Evolutionary conservation across 306 rosid genomes (phyloP), one percentile per base, ranked within the genome.

Genomic region (Prunus mira): DNA sequence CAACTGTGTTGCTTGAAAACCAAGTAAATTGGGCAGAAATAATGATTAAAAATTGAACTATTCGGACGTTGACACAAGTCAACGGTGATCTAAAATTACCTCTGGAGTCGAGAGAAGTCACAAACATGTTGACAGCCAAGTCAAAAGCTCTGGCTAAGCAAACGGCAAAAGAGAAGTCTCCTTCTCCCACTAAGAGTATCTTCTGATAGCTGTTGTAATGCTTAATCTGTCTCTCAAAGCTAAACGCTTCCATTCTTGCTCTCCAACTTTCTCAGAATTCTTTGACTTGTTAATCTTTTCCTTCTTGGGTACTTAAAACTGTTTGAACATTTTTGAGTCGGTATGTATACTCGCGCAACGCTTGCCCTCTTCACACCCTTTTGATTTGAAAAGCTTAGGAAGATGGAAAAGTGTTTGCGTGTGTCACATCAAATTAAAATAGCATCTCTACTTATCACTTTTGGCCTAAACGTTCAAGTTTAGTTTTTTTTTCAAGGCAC

Each of bases 121-220:
- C 72, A 41, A 76, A 27, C 67, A 76, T 67, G 22, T 54, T 76
- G 28, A 1, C 6, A 14, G 75, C 60, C 15, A 17, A 57, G 69
- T 52, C 63, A 38, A 77, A 77, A 25, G 69, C 57, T 67, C 67
- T 56, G 55, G 75, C 69, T 12, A 69, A 77, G 34, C 58, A 56
- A 18, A 61, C 34, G 32, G 80, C 32, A 69, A 77, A 77, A 49
- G 75, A 69, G 60, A 77, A 77, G 66, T 77, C 75, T 14, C 75
- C 80, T 32, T 77, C 80, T 56, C 75, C 75, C 25, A 69, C 62
- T 3, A 76, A 20, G 0, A 76, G 80, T 67, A 77, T 77, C 19
- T 0, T 22, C 47, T 69, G 75, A 1, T 19, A 6, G 30, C 17
- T 43, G 61, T 60, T 67, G 47, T 58, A 69, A 38, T 69, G 60